Evolutionary conservation across 805 yeast species (phyloP).

Genomic region (Ogataea glucozyma): DNA sequence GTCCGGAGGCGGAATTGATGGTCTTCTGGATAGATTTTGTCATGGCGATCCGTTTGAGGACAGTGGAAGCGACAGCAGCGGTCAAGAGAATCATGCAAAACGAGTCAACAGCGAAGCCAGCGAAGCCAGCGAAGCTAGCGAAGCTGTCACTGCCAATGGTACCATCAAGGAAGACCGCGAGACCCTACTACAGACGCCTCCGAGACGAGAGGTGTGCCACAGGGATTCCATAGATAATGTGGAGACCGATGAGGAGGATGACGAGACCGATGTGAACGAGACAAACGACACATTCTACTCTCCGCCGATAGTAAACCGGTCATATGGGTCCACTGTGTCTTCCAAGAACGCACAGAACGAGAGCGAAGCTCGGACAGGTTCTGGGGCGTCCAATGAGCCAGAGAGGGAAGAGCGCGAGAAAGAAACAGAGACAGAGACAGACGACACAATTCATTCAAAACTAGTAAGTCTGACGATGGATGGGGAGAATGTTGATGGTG

Average conservation of each 20-base stretch:
- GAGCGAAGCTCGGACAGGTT: not conserved
- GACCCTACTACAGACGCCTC: not conserved
- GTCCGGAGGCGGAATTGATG: constrained; percentile 86
- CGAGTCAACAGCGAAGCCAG: too few relatives aligned
- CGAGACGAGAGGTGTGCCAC: constrained; percentile 1
- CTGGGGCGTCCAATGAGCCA: not conserved
- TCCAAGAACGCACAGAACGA: not conserved
- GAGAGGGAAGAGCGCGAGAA: constrained; percentile 5
- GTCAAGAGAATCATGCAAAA: too few relatives aligned
- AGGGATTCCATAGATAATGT: not conserved
- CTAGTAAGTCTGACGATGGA: not conserved
- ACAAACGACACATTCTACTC: constrained; percentile 26
- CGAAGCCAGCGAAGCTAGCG: constrained; percentile 4
- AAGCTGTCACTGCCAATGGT: not conserved
- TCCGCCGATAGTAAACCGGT: constrained; percentile 21
- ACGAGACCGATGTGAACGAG: constrained; percentile 15
- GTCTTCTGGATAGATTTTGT: constrained; percentile 24
- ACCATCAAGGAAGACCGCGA: constrained; percentile 4
- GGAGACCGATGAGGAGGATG: not conserved
- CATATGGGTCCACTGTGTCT: constrained; percentile 8
- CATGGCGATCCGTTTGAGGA: constrained; percentile 16
- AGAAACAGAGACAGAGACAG: not conserved
- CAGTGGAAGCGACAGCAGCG: too few relatives aligned
- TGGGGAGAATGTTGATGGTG: constrained; percentile 1
- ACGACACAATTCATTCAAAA: not conserved